Conservation (phyloP, 352 stramenopile genomes). For the Pythium coloratum region DNA sequence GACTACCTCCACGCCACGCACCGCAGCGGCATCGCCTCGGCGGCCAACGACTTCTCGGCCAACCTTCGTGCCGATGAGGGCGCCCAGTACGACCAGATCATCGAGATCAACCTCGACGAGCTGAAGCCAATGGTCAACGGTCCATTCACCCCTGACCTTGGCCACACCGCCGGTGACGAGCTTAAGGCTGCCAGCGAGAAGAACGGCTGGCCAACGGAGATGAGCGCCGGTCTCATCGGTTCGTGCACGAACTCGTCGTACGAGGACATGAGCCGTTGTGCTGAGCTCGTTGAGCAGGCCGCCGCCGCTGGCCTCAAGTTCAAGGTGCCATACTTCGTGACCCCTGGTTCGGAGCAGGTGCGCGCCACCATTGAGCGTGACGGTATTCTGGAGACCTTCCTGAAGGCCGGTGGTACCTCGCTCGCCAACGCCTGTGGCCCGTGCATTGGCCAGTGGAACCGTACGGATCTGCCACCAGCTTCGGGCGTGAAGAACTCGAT, state of each 20-base stretch:
- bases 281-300: slow-evolving; percentile 88
- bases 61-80: slow-evolving; percentile 90
- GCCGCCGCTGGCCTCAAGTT: slow-evolving; percentile 85
- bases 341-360: slow-evolving; percentile 91
- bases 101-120: slow-evolving; percentile 91
- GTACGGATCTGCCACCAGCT: slow-evolving; percentile 81
- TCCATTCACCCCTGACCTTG: slow-evolving; percentile 92
- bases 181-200: slow-evolving; percentile 73
- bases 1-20: slow-evolving; percentile 92
- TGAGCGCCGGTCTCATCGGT: slow-evolving; percentile 91
- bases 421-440: slow-evolving; percentile 93
- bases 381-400: slow-evolving; percentile 90
- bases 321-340: slow-evolving; percentile 93
- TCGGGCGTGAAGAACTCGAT: slow-evolving; percentile 93
- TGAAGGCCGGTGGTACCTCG: slow-evolving; percentile 84
- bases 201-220: slow-evolving; percentile 89
- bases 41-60: slow-evolving; percentile 83
- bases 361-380: slow-evolving; percentile 91
- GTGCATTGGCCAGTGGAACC: slow-evolving; percentile 96
- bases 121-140: slow-evolving; percentile 92
- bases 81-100: slow-evolving; percentile 92
- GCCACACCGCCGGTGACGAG: slow-evolving; percentile 71
- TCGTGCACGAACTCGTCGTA: slow-evolving; percentile 96
- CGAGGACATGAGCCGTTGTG: slow-evolving; percentile 92
- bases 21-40: slow-evolving; percentile 86